A percentile compares a stretch with the other conserved stretches of the same genome.
Conservation (phyloP, 305 asterid species). For the Fraxinus velutina region DNA sequence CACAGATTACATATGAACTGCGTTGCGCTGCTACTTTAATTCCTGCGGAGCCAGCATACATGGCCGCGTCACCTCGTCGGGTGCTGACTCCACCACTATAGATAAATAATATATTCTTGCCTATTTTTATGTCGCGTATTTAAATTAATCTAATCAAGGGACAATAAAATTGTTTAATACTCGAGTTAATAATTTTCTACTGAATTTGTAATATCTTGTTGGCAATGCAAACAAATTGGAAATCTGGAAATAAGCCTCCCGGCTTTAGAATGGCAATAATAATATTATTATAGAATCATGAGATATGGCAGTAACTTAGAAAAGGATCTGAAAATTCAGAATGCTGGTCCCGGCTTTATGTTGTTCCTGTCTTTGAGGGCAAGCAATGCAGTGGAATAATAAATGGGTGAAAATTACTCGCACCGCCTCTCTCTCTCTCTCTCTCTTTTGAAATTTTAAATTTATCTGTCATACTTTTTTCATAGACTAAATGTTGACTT, state of each 20-base stretch:
- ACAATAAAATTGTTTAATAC: neutral
- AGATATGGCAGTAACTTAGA: neutral
- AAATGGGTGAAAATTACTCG: neutral
- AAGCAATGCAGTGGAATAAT: neutral
- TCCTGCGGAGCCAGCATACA: no score
- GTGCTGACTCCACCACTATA: no score
- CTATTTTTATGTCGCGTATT: neutral
- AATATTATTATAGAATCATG: neutral
- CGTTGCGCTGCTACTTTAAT: no score
- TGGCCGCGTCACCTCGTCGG: no score
- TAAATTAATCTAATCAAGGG: neutral
- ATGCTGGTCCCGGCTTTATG: neutral
- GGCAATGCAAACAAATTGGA: neutral
- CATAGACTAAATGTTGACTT: neutral
- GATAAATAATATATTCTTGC: neutral
- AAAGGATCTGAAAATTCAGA: neutral
- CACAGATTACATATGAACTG: no score
- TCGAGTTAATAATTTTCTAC: neutral
- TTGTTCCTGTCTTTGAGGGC: neutral
- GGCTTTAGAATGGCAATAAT: neutral
- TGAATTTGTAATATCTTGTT: neutral
- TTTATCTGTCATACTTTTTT: neutral
- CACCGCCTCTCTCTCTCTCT: no score
- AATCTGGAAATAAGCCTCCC: neutral
- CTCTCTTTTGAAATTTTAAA: no score